phyloP scores from a whole-genome alignment of 225 moss, liverwort and hornwort species.

The Sphagnum tenellum region DNA sequence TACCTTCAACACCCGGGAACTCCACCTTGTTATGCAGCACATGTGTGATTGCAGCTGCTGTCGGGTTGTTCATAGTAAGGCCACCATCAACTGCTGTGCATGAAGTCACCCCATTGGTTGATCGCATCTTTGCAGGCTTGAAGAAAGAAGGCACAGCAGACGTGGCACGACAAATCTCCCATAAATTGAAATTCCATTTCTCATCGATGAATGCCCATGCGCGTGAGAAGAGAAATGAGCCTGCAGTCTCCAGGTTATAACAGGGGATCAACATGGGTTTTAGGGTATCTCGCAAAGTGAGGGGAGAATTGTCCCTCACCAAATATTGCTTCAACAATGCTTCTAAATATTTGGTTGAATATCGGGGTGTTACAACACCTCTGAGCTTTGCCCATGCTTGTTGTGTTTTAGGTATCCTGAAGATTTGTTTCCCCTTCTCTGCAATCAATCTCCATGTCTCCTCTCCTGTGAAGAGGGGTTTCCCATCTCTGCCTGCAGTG shows the following conservation, averaged over 20 bases:
- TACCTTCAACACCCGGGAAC: conserved; percentile 57
- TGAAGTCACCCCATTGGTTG: conserved; percentile 54
- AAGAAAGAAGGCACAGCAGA: conserved; percentile 88
- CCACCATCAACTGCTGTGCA: conserved; percentile 91
- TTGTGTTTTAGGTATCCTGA: conserved; percentile 46
- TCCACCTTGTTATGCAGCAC: conserved; percentile 88
- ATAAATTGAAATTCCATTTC: conserved; percentile 78
- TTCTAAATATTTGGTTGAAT: conserved; percentile 68
- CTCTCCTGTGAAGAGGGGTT: conserved; percentile 61
- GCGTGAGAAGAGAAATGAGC: conserved; percentile 78
- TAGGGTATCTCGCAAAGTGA: conserved; percentile 71
- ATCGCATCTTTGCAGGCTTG: conserved; percentile 47
- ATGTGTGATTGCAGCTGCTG: conserved; percentile 85
- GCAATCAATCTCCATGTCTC: conserved; percentile 77
- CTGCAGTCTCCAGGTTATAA: conserved; percentile 75
- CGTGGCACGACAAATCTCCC: conserved; percentile 89
- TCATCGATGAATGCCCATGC: conserved; percentile 65
- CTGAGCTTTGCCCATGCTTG: conserved; percentile 58
- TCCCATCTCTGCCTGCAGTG: conserved; percentile 48
- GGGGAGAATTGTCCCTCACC: conserved; percentile 40
- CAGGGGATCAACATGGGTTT: conserved; percentile 87
- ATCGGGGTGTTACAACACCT: conserved; percentile 42
- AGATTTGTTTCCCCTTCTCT: conserved; percentile 58
- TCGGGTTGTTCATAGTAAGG: conserved; percentile 89
- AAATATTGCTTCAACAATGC: conserved; percentile 56